A percentile compares a stretch with the other conserved stretches of the same genome.
Conservation (phyloP, 768 basidiomycete genomes). For the Lactarius pseudohatsudake region DNA sequence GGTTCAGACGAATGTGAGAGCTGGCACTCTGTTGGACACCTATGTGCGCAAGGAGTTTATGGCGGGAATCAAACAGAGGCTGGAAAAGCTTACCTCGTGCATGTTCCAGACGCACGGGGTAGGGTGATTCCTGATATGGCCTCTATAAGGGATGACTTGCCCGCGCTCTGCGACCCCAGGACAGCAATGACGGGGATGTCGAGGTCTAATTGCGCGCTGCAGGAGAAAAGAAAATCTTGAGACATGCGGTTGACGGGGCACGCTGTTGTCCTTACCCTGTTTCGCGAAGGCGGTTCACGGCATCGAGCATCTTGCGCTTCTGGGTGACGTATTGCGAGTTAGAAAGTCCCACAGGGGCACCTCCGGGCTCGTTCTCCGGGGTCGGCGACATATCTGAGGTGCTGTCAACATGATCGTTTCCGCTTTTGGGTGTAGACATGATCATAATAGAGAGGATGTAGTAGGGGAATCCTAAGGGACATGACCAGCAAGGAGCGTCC, state of each 20-base stretch:
- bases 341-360: conserved; percentile 50
- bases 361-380: conserved; percentile 24
- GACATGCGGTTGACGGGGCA: conserved; percentile 15
- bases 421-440: neutral
- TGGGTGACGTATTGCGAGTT: conserved; percentile 42
- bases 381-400: neutral
- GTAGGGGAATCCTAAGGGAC: neutral
- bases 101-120: conserved; percentile 70
- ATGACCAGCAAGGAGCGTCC: neutral
- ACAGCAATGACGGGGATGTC: conserved; percentile 74
- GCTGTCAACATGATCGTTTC: neutral
- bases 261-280: conserved; percentile 49
- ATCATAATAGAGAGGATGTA: neutral
- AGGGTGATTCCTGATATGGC: conserved; percentile 71
- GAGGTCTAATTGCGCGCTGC: conserved; percentile 64
- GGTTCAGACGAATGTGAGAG: conserved; percentile 33
- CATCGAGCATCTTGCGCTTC: conserved; percentile 52
- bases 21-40: conserved; percentile 42
- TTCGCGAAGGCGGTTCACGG: conserved; percentile 56
- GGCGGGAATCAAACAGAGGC: neutral
- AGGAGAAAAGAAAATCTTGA: neutral
- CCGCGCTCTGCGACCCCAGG: conserved; percentile 70
- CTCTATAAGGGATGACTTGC: conserved; percentile 78
- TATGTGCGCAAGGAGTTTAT: conserved; percentile 15
- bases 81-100: conserved; percentile 54